Evolutionary conservation across 2,329 filamentous ascomycete genomes (phyloP), one percentile per base, ranked within the genome.

Genomic region (Xylariaceae sp.): DNA sequence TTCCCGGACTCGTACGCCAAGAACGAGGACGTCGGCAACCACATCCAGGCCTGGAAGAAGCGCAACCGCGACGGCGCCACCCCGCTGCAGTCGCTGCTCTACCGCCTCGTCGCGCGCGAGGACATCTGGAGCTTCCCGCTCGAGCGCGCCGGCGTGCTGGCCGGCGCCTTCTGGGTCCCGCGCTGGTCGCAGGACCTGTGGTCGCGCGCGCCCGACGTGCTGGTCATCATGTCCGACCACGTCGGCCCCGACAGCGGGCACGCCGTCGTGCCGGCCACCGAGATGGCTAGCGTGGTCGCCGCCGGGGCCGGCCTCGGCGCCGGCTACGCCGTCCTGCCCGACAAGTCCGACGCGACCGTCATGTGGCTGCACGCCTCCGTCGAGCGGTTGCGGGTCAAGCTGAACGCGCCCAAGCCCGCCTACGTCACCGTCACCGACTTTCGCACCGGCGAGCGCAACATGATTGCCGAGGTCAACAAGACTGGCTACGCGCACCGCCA

Each of bases 131-230:
- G 46, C 32, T 51, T 47, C 26, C 44, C 48, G 4, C 31, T 52
- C 1, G 44, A 49, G 33, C 41, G 44, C 21, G 38, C 40, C 12
- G 48, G 48, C 8, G 36, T 14, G n/a, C 31, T 48, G 5, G 46
- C 49, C 24, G 48, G 49, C 15, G 44, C 47, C 32, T 51, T 51
- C 35, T 52, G 49, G 49, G 47, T 47, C 3, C 49, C 49, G 12
- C 49, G 45, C 21, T 51, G 49, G 49, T 42, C 45, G 2, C 36
- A 49, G 19, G 41, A 39, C 13, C 43, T 47, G 19, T 52, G 49
- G 49, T 44, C 47, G 39, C 48, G 48, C 7, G 46, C 45, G 17
- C 49, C 49, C 22, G 49, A 52, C 34, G 46, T 52, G 21, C 42
- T 52, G 16, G 35, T 52, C 10, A 52, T 52, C 40, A 41, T 49